phyloP scores from a whole-genome alignment of 306 rosid genomes.

The Acacia acuminata region DNA sequence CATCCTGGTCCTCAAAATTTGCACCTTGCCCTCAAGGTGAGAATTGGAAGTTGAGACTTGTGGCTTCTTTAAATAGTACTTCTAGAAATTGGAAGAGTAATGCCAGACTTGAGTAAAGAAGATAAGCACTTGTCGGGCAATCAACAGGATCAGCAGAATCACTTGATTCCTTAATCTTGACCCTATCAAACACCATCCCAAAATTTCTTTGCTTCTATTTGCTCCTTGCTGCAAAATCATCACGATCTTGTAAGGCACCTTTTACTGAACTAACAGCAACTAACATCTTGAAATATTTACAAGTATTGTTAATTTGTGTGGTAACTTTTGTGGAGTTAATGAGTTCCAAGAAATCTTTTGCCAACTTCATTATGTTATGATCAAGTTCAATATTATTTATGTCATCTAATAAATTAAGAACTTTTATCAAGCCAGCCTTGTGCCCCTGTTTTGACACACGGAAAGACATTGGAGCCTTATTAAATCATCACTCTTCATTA shows the following conservation, averaged over 20 bases:
- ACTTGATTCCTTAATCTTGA: neutral
- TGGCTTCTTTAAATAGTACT: neutral
- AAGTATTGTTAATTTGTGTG: neutral
- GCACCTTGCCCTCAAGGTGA: neutral
- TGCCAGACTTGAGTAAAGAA: neutral
- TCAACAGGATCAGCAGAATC: neutral
- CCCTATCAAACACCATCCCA: neutral
- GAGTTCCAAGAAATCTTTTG: neutral
- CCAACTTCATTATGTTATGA: neutral
- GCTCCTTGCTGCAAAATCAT: neutral
- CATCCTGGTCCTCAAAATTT: neutral
- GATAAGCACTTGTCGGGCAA: neutral
- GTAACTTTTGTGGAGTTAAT: neutral
- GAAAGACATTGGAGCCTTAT: neutral
- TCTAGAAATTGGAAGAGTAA: neutral
- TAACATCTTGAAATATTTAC: neutral
- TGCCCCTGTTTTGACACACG: neutral
- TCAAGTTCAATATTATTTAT: neutral
- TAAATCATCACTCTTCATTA: neutral
- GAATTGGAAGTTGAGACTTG: neutral
- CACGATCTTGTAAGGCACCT: neutral
- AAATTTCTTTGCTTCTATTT: neutral
- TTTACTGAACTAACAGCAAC: neutral
- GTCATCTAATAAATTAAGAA: neutral
- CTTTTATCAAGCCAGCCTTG: neutral